A percentile compares a stretch with the other conserved stretches of the same genome.
Evolutionary conservation across 768 basidiomycete genomes (phyloP).

Genomic region (Phaffia australis): DNA sequence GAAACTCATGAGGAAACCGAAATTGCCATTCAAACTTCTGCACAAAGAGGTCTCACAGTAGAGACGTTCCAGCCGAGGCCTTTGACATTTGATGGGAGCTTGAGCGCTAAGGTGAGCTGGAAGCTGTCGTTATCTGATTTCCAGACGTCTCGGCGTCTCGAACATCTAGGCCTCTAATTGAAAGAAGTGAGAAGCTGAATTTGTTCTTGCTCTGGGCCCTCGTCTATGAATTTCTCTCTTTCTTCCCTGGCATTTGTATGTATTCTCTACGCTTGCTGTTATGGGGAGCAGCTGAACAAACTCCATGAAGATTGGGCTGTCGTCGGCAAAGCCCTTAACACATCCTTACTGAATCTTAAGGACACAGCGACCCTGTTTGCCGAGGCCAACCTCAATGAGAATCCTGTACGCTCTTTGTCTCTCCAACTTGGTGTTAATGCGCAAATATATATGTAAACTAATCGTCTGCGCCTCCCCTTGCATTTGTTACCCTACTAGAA

Average conservation of each 20-base stretch:
- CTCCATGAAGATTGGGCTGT: too few relatives aligned
- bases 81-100: neutral
- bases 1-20: neutral
- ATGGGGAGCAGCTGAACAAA: too few relatives aligned
- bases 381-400: neutral
- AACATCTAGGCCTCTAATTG: too few relatives aligned
- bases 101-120: too few relatives aligned
- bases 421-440: neutral
- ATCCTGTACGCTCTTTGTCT: neutral
- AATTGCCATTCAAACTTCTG: neutral
- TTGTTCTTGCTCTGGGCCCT: neutral
- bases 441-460: neutral
- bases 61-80: neutral
- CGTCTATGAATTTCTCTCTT: too few relatives aligned
- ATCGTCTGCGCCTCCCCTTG: neutral
- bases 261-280: too few relatives aligned
- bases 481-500: neutral
- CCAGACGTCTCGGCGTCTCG: too few relatives aligned
- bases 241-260: too few relatives aligned
- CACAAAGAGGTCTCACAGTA: conserved; percentile 6
- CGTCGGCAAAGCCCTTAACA: too few relatives aligned
- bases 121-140: too few relatives aligned
- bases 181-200: neutral
- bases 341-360: neutral
- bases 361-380: neutral